A percentile compares a stretch with the other conserved stretches of the same genome.
Evolutionary conservation across 2,329 filamentous ascomycete genomes (phyloP).

Genomic region (Teratosphaeria destructans): DNA sequence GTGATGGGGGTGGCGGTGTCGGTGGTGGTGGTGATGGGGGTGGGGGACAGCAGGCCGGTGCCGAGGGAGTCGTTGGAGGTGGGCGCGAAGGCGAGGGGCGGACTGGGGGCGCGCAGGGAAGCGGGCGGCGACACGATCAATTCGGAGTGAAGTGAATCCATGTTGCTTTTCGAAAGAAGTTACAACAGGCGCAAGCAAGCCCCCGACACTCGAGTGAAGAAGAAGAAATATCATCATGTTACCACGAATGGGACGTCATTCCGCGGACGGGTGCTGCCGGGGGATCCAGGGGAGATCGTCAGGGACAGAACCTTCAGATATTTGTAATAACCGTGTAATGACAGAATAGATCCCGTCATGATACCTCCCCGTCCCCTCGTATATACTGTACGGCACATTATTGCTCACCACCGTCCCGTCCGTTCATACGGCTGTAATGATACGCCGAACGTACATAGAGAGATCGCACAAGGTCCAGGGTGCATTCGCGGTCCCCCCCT

Average conservation of each 20-base stretch:
- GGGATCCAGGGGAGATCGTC: background rate
- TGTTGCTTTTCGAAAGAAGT: background rate
- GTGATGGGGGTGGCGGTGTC: no score
- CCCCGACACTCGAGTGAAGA: background rate
- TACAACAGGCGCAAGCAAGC: background rate
- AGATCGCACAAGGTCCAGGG: background rate
- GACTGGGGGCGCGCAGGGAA: constrained; percentile 8
- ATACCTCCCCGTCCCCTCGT: no score
- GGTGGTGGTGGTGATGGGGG: no score
- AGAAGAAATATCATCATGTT: no score
- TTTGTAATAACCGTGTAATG: no score
- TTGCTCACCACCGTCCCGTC: no score
- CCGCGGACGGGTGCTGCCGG: background rate
- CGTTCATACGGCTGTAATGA: no score
- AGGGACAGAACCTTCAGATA: no score
- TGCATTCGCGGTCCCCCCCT: background rate
- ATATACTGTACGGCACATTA: no score
- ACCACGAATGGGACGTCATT: background rate
- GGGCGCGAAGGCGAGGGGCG: constrained; percentile 25
- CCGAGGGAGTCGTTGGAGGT: constrained; percentile 26
- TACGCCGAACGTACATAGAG: background rate
- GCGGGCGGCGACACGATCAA: constrained; percentile 2
- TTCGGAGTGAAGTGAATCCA: background rate
- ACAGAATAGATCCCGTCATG: no score
- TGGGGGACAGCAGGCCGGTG: constrained; percentile 7